Conservation (phyloP, 1,139 yeast species). For the Yamadazyma siamensis region DNA sequence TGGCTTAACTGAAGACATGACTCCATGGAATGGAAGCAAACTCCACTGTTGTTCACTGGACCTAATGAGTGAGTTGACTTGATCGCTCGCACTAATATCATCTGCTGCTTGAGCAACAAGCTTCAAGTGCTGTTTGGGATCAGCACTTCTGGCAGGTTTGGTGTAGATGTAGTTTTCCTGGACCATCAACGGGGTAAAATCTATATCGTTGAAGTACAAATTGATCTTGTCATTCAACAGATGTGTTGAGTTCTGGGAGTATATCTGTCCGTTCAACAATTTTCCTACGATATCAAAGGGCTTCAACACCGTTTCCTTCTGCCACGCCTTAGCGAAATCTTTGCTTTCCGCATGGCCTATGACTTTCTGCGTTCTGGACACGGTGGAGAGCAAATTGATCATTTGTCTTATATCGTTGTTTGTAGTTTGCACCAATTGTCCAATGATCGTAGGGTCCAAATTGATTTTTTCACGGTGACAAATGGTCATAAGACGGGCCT, state of each 20-base stretch:
- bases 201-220: constrained; percentile 90
- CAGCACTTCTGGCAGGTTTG: constrained; percentile 45
- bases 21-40: constrained; percentile 87
- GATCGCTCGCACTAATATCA: constrained; percentile 76
- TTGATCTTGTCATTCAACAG: constrained; percentile 81
- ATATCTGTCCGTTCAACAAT: constrained; percentile 61
- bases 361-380: constrained; percentile 63
- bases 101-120: constrained; percentile 80
- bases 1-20: constrained; percentile 84
- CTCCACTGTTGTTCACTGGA: constrained; percentile 97
- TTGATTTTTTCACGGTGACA: constrained; percentile 82
- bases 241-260: constrained; percentile 50
- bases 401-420: constrained; percentile 93
- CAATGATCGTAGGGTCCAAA: constrained; percentile 76
- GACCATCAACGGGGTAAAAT: constrained; percentile 91
- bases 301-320: constrained; percentile 83
- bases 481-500: constrained; percentile 84
- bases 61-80: constrained; percentile 76
- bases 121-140: constrained; percentile 51
- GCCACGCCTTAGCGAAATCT: constrained; percentile 69
- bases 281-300: constrained; percentile 89
- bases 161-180: constrained; percentile 87
- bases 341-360: constrained; percentile 52
- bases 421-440: constrained; percentile 81
- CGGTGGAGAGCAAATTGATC: constrained; percentile 83